Conservation (phyloP, 2,329 filamentous ascomycete genomes). For the Aspergillaceae sp. region DNA sequence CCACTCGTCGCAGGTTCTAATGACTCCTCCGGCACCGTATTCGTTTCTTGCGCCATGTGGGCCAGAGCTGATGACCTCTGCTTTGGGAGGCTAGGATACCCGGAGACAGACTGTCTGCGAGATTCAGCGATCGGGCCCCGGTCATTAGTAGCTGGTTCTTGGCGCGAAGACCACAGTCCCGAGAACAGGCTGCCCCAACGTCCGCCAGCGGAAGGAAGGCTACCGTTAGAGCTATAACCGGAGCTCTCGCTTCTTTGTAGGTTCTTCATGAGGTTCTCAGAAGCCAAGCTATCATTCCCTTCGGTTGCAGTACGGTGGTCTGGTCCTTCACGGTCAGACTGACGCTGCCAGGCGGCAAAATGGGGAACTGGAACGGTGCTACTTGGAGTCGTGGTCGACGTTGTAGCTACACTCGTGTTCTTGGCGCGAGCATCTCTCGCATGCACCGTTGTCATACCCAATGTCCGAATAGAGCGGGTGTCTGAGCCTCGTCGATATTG, state of each 20-base stretch:
- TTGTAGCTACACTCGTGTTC: conserved; percentile 44
- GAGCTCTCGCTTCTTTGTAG: conserved; percentile 47
- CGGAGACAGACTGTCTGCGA: conserved; percentile 23
- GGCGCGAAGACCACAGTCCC: conserved; percentile 46
- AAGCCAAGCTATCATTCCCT: conserved; percentile 40
- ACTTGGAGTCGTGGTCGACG: conserved; percentile 44
- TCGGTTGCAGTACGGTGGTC: conserved; percentile 6
- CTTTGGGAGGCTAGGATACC: conserved; percentile 15
- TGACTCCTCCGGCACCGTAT: conserved; percentile 12
- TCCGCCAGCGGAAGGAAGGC: conserved; percentile 39
- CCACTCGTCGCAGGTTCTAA: conserved; percentile 19
- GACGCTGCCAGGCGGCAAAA: conserved; percentile 39
- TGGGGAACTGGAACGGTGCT: conserved; percentile 45
- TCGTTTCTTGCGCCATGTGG: conserved; percentile 28
- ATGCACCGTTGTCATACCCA: conserved; percentile 36
- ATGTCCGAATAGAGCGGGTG: conserved; percentile 35
- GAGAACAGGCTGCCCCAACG: conserved; percentile 51
- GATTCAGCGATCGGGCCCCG: conserved; percentile 17
- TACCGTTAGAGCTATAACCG: conserved; percentile 37
- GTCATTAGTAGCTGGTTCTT: conserved; percentile 39
- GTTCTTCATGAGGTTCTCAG: conserved; percentile 46
- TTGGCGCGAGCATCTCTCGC: conserved; percentile 36
- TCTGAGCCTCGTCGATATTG: conserved; percentile 34
- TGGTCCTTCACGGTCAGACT: conserved; percentile 15
- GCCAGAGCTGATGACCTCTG: conserved; percentile 21